These are phyloP conservation scores for Nemania sp. DNA, from an alignment of 2,329 filamentous ascomycete species.

Conservation along the genomic window DNA sequence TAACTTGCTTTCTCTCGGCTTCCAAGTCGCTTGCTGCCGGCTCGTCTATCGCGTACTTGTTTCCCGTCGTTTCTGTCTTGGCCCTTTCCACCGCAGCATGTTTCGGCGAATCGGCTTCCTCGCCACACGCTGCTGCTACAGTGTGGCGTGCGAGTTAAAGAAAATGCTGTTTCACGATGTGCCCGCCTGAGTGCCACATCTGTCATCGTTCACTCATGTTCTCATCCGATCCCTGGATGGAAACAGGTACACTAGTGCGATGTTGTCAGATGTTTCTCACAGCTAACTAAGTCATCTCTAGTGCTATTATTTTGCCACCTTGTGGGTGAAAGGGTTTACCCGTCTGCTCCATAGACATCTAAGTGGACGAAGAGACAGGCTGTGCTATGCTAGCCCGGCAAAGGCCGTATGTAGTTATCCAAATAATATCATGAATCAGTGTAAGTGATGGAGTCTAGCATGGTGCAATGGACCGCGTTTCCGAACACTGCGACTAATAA, in stretches of 20 bases:
- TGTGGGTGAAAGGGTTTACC: too few species aligned
- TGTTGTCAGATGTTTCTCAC: background rate
- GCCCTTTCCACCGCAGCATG: background rate
- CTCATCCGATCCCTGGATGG: background rate
- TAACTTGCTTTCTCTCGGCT: slow-evolving; percentile 3
- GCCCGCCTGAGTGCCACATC: slow-evolving; percentile 6
- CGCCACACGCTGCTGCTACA: background rate
- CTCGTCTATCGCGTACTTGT: slow-evolving; percentile 5
- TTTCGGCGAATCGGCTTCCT: slow-evolving; percentile 13
- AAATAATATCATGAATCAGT: background rate
- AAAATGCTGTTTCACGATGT: slow-evolving; percentile 17
- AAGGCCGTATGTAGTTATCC: background rate
- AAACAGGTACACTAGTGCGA: too few species aligned
- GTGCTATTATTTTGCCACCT: background rate
- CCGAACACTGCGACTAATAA: slow-evolving; percentile 8
- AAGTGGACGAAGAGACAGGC: too few species aligned
- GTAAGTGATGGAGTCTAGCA: background rate
- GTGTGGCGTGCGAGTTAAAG: background rate
- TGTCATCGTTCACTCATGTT: background rate
- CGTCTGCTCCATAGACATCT: too few species aligned
- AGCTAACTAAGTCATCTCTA: background rate
- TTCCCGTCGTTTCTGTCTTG: slow-evolving; percentile 15
- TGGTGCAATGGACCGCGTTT: slow-evolving; percentile 26
- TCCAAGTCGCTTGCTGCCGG: slow-evolving; percentile 12
- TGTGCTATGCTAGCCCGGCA: too few species aligned